Evolutionary conservation across 176 grass and related monocot genomes (phyloP), one percentile per base, ranked within the genome.

Genomic region (Triticum dicoccoides): DNA sequence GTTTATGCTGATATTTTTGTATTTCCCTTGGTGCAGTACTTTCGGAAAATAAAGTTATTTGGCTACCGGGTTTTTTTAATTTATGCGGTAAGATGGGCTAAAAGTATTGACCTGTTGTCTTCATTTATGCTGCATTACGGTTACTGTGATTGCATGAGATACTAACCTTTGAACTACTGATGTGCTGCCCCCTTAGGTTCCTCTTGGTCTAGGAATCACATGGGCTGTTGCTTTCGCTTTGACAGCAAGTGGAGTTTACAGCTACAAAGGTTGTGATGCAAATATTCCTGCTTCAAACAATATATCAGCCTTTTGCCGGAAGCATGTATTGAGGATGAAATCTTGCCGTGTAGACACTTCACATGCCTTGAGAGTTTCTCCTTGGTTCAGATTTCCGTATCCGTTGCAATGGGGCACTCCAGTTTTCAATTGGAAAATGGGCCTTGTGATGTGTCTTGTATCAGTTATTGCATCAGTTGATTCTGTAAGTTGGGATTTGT

Each of bases 341-440:
- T 88, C 91, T 79, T 99, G 97, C 32, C 94, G 92, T 88, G 92
- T 89, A 56, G 92, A 94, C 88, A 96, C 89, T 73, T 96, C 92
- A 24, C 90, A 93, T 88, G 90, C 92, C 37, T 93, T 99, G 76
- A 86, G 69, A 80, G 90, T 92, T 91, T 93, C 97, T 29, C 97
- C 97, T 37, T 99, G 97, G 97, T 92, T 99, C 87, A 94, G 94
- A 74, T 91, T 94, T 88, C 94, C 97, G 8, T 99, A 97, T 84
- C 94, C 97, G 45, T 54, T 99, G 62, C 97, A 99, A 85, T 99
- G 97, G 97, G 97, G 94, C 12, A 97, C 92, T 88, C 97, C 97
- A 77, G 61, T 92, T 84, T 99, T 99, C 78, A 93, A 85, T 75
- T 99, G 90, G 94, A 97, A 97, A 91, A 92, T 99, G 92, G 90